Evolutionary conservation across 2,329 filamentous ascomycete species (phyloP), one percentile per base, ranked within the genome.

Genomic region (Colletotrichum caudatum): DNA sequence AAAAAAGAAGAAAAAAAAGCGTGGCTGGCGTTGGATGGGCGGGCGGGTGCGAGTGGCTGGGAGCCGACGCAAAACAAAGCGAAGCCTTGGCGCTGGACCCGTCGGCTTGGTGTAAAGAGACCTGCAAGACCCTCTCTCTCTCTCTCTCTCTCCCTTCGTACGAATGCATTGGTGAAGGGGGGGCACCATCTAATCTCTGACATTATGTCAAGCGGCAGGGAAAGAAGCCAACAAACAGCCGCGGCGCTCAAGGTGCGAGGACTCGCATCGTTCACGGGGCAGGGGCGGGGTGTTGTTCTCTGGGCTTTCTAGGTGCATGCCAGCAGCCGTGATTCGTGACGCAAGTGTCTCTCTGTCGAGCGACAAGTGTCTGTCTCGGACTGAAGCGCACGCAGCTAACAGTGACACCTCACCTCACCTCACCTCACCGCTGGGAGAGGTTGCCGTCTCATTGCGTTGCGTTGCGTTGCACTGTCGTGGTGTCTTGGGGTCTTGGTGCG

Each of bases 1-100:
- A 5, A 41, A 16, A 44, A 44, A 5, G 20, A 46, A 11, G 11
- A n/a, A 44, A 20, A 44, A 44, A 23, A 62, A 70, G 65, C 23
- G 71, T 74, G 73, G 73, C 73, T 74, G 71, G 71, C 64, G 50
- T 57, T 50, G 35, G 54, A 39, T 50, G 26, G 54, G 33, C 37
- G 26, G 54, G 33, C 37, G 29, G 71, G 33, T 14, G 33, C 33
- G 54, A 33, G 71, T 74, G 73, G 73, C 73, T 74, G 73, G 72
- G 69, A 39, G 53, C 20, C 61, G 33, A 35, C 37, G 64, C 57
- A 35, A 44, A 59, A 37, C 61, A 23, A 35, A 29, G 64, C 50
- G 26, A 44, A 59, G 44, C 41, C 57, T 50, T 51, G 57, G 56
- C 63, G 11, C 41, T 39, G 23, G 59, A 63, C 53, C 58, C 44